Base-by-base conservation (phyloP, 257 asterid species). In the Solanum neorickii region DNA sequence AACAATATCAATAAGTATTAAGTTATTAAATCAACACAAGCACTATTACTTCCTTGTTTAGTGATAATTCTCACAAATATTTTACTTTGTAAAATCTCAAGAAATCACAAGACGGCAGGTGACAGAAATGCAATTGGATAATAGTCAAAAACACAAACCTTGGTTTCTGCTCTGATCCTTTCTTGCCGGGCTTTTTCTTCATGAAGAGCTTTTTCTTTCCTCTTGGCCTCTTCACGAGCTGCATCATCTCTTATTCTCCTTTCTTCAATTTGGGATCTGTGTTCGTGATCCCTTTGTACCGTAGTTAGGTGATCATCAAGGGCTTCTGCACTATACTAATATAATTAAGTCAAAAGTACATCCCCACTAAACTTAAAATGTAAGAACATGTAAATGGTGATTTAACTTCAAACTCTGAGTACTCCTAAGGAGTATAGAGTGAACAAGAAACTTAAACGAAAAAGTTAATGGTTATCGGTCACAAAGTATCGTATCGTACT, bases 241-340 rank as follows among this genome's bases (percentile, higher is more conserved):
- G 97, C 97, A 87, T 94, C 99, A 89, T 97, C 99, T 89, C 96
- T 92, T 89, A 97, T 92, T 92, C 88, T 92, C 93, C 93, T 95
- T 91, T 94, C 99, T 93, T 97, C 98, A 46, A 94, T 89, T 92
- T 94, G 99, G 87, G 97, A 94, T 85, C 91, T 91, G 89, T 95
- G 98, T 83, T 93, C 98, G 82, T 93, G 98, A 91, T 97, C 98
- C 91, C 98, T 93, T 86, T 97, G 99, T 84, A 95, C 92, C 72
- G 93, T 93, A 84, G 98, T 95, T 68, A 97, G 92, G 90, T 93
- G 98, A 92, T 92, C 93, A 93, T 95, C 99, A 86, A 97, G 95
- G 78, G 97, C 98, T 88, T 94, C 99, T 90, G 98, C 98, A 84
- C 98, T 97, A 82, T 27, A 78, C 60, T 52, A 78, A 77, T 86